Percentiles rank a stretch among this genome's conserved stretches.
Evolutionary conservation across 2,329 filamentous ascomycete species (phyloP).

Genomic region (Ascomycota sp.): DNA sequence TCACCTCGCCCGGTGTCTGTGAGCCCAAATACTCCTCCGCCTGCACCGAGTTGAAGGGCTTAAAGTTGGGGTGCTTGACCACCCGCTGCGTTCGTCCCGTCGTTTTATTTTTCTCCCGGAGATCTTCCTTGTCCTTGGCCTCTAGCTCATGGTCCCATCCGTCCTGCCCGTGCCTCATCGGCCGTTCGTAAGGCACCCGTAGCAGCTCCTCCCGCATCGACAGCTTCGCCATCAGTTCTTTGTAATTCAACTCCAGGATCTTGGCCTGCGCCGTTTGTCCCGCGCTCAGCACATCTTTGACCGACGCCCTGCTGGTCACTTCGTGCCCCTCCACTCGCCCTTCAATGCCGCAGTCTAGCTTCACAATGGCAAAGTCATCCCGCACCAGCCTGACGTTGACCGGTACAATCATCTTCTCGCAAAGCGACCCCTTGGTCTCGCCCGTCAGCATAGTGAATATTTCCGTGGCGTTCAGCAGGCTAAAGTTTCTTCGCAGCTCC

Average conservation of each 20-base stretch:
- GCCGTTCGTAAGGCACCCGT: conserved; percentile 48
- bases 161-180: conserved; percentile 50
- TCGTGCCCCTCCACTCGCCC: conserved; percentile 70
- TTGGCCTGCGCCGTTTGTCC: conserved; percentile 81
- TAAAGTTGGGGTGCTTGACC: conserved; percentile 94
- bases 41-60: conserved; percentile 76
- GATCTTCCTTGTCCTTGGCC: conserved; percentile 57
- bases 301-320: conserved; percentile 50
- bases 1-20: conserved; percentile 69
- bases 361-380: conserved; percentile 81
- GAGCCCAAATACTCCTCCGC: conserved; percentile 85
- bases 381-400: conserved; percentile 76
- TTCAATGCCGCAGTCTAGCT: conserved; percentile 85
- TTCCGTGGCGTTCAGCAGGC: conserved; percentile 48
- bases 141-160: conserved; percentile 83
- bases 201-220: conserved; percentile 68
- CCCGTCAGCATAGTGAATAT: conserved; percentile 95
- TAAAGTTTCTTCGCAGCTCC: conserved; percentile 70
- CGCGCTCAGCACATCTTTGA: conserved; percentile 52
- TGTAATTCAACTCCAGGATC: conserved; percentile 70
- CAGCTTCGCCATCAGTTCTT: conserved; percentile 64
- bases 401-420: conserved; percentile 80
- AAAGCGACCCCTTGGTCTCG: conserved; percentile 67
- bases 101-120: conserved; percentile 69
- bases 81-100: conserved; percentile 79